Evolutionary conservation across 345 rosid genomes (phyloP), one percentile per base, ranked within the genome.

Genomic region (Citrus unshiu): DNA sequence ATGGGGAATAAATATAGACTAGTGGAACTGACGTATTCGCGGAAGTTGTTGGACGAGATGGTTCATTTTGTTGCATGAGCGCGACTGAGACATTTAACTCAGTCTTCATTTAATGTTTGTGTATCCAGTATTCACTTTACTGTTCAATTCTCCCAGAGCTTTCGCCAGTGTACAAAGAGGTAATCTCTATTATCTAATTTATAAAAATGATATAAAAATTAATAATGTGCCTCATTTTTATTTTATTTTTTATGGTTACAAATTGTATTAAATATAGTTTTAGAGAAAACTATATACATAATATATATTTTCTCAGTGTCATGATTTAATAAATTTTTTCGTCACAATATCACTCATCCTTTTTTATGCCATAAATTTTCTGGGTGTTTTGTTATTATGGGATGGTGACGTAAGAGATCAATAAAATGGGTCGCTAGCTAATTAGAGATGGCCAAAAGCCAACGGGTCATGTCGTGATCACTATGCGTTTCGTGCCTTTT

Each of bases 21-120:
- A n/a, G 81, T 77, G 87, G 81, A 73, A 81, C 40, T 79, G 79
- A 74, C 74, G 82, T 72, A 54, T 24, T 39, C 71, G 81, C 49
- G 13, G 60, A 78, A 82, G 84, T 75, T 61, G 79, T 69, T 78
- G 70, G 81, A 82, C 82, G 68, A 77, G 80, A 76, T 68, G 77
- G 80, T 56, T 82, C 34, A 75, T 82, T 79, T 60, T 77, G 78
- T 80, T 75, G 84, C 84, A 86, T 84, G 85, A 74, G 86, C 80
- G 68, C n/a, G 81, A 78, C 84, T 73, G 84, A 73, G 84, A 73
- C 83, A 73, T 63, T 35, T 29, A 30, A 60, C 72, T 56, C 39
- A 14, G 61, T 32, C 78, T 62, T 72, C 75, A 66, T 16, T 32
- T 32, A 64, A 64, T 19, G 40, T 7, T 54, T 9, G 58, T 64